Evolutionary conservation across 371 early-diverging fungal species (phyloP), one percentile per base, ranked within the genome.

Genomic region (Rhizopus arrhizus): DNA sequence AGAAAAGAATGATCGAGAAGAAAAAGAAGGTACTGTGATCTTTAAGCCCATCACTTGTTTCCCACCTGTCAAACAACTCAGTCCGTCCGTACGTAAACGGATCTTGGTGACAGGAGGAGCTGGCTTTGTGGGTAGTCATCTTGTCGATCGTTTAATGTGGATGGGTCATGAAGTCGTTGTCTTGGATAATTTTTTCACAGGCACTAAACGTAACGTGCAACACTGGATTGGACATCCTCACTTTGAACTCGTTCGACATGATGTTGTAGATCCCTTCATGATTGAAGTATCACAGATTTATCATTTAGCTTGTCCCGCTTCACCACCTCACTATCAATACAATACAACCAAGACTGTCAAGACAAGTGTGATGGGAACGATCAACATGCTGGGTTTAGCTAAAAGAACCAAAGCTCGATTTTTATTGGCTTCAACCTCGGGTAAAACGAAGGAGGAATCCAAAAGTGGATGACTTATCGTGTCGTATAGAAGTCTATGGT

Each of bases 31-130:
- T n/a, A 84, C 84, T 0, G 59, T 88, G 12, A 66, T 81, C 3
- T 85, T 77, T 56, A 73, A 77, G 31, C 72, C 71, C 36, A 61
- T 72, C 9, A 75, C 74, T 47, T 58, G 81, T 0, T 86, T 77
- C 35, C 82, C 85, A 10, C 75, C 86, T 5, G 85, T 88, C 28
- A 80, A 77, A 53, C 77, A 77, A 15, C 60, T 85, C 34, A 63
- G 69, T 5, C 79, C 78, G 9, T 72, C 74, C 3, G 85, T 89
- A 41, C 80, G 85, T 54, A 89, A 89, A 66, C 83, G 92, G 11
- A 90, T 93, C 36, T 80, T 95, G 35, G 93, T 95, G 12, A 95
- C 94, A 3, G 95, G 95, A 8, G 95, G 95, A 7, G 93, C 95
- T 13, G 95, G 95, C 4, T 95, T 93, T 77, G 92, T 95, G 0